Percentiles rank a stretch among this genome's conserved stretches.
Evolutionary conservation across 257 asterid species (phyloP).

Genomic region (Forsythia suspensa): DNA sequence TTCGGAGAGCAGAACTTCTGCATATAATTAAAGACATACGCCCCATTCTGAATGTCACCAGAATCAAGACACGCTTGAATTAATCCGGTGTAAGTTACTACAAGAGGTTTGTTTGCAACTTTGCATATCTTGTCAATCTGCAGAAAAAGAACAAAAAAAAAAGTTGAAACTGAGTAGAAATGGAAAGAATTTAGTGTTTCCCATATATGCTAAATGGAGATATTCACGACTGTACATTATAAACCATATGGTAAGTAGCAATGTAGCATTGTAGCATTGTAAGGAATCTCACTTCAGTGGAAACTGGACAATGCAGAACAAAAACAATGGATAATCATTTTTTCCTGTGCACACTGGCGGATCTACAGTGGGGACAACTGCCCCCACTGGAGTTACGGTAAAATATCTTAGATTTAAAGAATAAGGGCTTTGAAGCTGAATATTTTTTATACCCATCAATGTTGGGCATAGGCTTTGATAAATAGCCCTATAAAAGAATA

Average conservation of each 20-base stretch:
- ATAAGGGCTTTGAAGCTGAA: too few relatives aligned
- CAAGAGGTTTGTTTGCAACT: constrained; percentile 91
- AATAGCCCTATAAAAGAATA: too few relatives aligned
- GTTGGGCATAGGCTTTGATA: too few relatives aligned
- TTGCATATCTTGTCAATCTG: constrained; percentile 91
- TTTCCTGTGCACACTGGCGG: neutral
- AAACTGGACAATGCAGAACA: neutral
- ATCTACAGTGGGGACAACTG: too few relatives aligned
- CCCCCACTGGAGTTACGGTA: too few relatives aligned
- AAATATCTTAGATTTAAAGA: too few relatives aligned
- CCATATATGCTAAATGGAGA: neutral
- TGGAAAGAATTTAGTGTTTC: neutral
- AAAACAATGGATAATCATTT: neutral
- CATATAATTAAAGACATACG: constrained; percentile 68
- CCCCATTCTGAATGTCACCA: constrained; percentile 58
- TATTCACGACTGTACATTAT: neutral
- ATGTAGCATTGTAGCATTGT: neutral
- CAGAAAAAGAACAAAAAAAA: constrained; percentile 3
- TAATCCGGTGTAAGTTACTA: constrained; percentile 95
- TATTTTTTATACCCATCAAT: too few relatives aligned
- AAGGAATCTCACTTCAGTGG: neutral
- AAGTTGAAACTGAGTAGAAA: neutral
- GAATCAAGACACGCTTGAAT: constrained; percentile 79
- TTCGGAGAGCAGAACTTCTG: constrained; percentile 85
- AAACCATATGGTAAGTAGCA: neutral